Percentiles rank a stretch among this genome's conserved stretches.
Conservation (phyloP, 129 eudicot species). For the Silybum marianum region DNA sequence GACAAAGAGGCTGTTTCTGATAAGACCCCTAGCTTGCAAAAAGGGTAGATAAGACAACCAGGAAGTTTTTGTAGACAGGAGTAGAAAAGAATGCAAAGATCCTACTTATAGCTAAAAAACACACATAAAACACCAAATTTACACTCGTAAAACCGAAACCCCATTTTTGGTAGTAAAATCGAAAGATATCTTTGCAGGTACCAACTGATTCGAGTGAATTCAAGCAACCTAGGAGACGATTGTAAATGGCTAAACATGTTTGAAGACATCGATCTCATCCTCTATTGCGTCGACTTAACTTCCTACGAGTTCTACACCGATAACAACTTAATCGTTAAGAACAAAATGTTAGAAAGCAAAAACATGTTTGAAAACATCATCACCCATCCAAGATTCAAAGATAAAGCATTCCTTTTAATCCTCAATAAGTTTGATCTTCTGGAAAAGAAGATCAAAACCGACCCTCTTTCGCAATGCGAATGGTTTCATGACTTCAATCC, state of each 20-base stretch:
- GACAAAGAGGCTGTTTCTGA: not conserved
- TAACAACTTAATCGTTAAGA: slow-evolving; percentile 37
- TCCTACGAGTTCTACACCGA: slow-evolving; percentile 49
- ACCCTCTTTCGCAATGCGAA: slow-evolving; percentile 62
- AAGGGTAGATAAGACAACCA: too few species aligned
- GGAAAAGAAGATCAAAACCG: slow-evolving; percentile 57
- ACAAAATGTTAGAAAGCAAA: slow-evolving; percentile 73
- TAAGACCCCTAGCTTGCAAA: too few species aligned
- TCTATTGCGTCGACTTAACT: slow-evolving; percentile 56
- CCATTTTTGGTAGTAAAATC: not conserved
- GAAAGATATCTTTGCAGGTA: slow-evolving; percentile 38
- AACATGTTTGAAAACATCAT: slow-evolving; percentile 57
- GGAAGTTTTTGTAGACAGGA: too few species aligned
- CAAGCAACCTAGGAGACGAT: slow-evolving; percentile 61
- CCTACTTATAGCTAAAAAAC: too few species aligned
- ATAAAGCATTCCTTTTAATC: slow-evolving; percentile 55
- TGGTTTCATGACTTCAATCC: slow-evolving; percentile 88
- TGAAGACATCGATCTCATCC: slow-evolving; percentile 63
- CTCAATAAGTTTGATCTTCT: slow-evolving; percentile 81
- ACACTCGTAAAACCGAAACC: not conserved
- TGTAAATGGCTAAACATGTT: slow-evolving; percentile 82
- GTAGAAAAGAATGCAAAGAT: too few species aligned
- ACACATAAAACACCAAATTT: too few species aligned
- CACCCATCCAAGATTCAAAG: slow-evolving; percentile 48
- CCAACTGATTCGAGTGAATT: slow-evolving; percentile 61